These are phyloP conservation scores for Verticillium longisporum DNA, from an alignment of 2,329 filamentous ascomycete genomes.

Conservation along the genomic window DNA sequence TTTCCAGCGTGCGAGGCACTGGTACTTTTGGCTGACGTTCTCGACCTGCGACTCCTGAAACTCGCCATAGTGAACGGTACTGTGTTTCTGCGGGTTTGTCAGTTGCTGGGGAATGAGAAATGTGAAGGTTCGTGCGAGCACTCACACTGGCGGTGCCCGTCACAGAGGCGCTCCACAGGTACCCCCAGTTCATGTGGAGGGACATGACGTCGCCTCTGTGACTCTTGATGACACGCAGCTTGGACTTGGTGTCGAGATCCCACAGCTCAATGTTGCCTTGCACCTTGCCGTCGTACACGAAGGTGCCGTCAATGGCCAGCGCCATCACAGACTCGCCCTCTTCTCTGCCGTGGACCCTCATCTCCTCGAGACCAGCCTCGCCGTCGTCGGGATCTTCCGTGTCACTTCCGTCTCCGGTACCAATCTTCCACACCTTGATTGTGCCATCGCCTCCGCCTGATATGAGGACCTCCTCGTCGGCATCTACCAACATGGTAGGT, in stretches of 20 bases:
- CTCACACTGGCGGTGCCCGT: slow-evolving; percentile 77
- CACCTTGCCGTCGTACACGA: slow-evolving; percentile 85
- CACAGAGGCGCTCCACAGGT: slow-evolving; percentile 83
- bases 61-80: slow-evolving; percentile 56
- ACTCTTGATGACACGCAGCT: slow-evolving; percentile 77
- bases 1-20: slow-evolving; percentile 69
- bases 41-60: slow-evolving; percentile 40
- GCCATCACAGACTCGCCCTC: slow-evolving; percentile 64
- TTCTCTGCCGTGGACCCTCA: slow-evolving; percentile 57
- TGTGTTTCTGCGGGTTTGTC: slow-evolving; percentile 49
- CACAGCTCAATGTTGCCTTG: slow-evolving; percentile 89
- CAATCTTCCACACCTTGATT: slow-evolving; percentile 85
- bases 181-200: slow-evolving; percentile 76
- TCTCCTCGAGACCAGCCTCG: slow-evolving; percentile 58
- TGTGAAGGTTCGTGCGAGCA: slow-evolving; percentile 3
- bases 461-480: slow-evolving; percentile 74
- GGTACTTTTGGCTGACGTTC: slow-evolving; percentile 70
- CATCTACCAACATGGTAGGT: slow-evolving; percentile 57
- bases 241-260: slow-evolving; percentile 91
- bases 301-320: slow-evolving; percentile 79
- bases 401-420: slow-evolving; percentile 9
- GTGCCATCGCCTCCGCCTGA: slow-evolving; percentile 91
- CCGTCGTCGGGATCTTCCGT: slow-evolving; percentile 36
- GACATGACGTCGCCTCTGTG: slow-evolving; percentile 80
- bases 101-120: not conserved